Evolutionary conservation across 2,329 filamentous ascomycete species (phyloP), one percentile per base, ranked within the genome.

Genomic region (Penicillium sp.): DNA sequence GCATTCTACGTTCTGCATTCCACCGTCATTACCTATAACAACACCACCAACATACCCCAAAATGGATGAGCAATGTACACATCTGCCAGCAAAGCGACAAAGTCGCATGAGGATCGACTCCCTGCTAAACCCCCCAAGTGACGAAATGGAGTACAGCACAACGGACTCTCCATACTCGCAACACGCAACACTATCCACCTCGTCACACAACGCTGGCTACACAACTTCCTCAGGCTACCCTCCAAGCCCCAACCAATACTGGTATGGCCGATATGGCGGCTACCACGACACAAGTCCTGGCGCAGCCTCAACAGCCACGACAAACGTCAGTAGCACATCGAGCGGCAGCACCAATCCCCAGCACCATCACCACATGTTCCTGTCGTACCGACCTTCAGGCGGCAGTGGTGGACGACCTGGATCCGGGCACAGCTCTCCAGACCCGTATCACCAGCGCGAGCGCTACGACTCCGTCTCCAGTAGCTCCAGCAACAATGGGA

Each of bases 401-500:
- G 35, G 35, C n/a, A 39, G 35, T 39, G 35, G 35, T 39, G 35
- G 35, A 39, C 8, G 35, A 21, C 68, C 73, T 44, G 45, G 63
- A 27, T 73, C 73, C 35, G 54, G 65, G 10, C 68, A 68, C 24
- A 75, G 73, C 9, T 73, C 70, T 6, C 74, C 75, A 48, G 69
- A 68, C 31, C 68, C 69, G 2, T 76, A 76, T 63, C 63, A 63
- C 27, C 62, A 68, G 21, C 71, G 74, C 48, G 73, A 77, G 53
- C 73, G 75, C 41, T 76, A 73, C 61, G 70, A 73, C 53, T 76
- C 74, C 26, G 75, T 76, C 48, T 76, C 75, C 13, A 77, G 74
- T 63, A 71, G 67, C 52, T 75, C 74, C 21, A 74, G 71, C 37
- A 68, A 56, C 2, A 68, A 68, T 52, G 63, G 68, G 10, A 59